A percentile compares a stretch with the other conserved stretches of the same genome.
Evolutionary conservation across 1,139 yeast genomes (phyloP).

Genomic region (Lodderomyces orthopsilosis): DNA sequence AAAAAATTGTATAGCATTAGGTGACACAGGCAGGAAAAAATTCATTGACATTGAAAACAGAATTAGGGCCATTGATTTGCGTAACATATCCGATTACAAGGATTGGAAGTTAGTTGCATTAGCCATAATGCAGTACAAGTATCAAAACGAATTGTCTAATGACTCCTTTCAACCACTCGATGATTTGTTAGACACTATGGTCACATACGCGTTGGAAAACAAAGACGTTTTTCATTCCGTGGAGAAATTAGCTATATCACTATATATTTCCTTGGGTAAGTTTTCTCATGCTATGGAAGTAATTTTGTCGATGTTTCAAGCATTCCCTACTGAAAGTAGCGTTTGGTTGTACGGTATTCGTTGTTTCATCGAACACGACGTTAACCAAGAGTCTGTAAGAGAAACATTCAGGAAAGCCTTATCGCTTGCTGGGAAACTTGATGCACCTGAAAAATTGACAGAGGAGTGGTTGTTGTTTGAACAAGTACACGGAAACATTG

Average conservation of each 20-base stretch:
- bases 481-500: slow-evolving; percentile 31
- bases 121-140: slow-evolving; percentile 24
- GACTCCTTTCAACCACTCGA: not conserved
- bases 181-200: slow-evolving; percentile 4
- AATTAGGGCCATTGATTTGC: slow-evolving; percentile 17
- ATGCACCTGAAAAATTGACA: slow-evolving; percentile 50
- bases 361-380: slow-evolving; percentile 28
- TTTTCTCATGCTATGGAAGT: slow-evolving; percentile 25
- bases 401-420: slow-evolving; percentile 34
- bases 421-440: slow-evolving; percentile 27
- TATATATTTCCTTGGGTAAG: slow-evolving; percentile 26
- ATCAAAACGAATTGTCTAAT: slow-evolving; percentile 6
- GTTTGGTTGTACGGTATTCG: slow-evolving; percentile 46
- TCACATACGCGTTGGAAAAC: slow-evolving; percentile 25
- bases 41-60: slow-evolving; percentile 10
- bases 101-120: slow-evolving; percentile 38
- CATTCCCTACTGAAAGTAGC: slow-evolving; percentile 34
- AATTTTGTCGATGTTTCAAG: slow-evolving; percentile 25
- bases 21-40: not conserved
- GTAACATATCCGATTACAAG: slow-evolving; percentile 21
- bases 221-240: slow-evolving; percentile 40
- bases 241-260: slow-evolving; percentile 36
- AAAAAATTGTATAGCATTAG: slow-evolving; percentile 17
- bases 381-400: slow-evolving; percentile 18
- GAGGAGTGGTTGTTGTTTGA: slow-evolving; percentile 47